phyloP scores from a whole-genome alignment of 2,329 filamentous ascomycete genomes.

The Nemania bipapillata region DNA sequence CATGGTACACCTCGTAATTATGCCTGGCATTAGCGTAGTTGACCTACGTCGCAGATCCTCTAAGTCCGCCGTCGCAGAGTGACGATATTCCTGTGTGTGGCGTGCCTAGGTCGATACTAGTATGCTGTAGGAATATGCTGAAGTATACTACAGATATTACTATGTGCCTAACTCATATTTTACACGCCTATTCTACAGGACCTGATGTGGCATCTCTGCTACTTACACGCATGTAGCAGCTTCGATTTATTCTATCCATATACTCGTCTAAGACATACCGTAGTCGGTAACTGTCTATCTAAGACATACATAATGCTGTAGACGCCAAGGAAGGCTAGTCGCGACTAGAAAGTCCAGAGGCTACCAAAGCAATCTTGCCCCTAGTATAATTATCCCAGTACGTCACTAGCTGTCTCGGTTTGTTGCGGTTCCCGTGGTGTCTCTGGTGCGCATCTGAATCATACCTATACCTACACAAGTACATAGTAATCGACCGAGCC shows the following conservation, averaged over 20 bases:
- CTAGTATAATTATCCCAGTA: neutral
- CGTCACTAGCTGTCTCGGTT: neutral
- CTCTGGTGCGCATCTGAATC: neutral
- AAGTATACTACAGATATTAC: neutral
- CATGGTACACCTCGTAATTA: neutral
- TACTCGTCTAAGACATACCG: too few species aligned
- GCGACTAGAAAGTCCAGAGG: neutral
- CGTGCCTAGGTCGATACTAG: too few species aligned
- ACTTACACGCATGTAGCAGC: too few species aligned
- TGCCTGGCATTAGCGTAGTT: neutral
- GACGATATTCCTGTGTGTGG: neutral
- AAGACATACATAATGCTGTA: too few species aligned
- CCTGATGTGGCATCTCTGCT: neutral
- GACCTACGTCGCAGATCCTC: slow-evolving; percentile 17
- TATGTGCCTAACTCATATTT: too few species aligned
- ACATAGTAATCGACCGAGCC: slow-evolving; percentile 19
- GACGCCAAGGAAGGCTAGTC: slow-evolving; percentile 3
- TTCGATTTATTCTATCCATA: too few species aligned
- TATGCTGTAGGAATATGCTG: neutral
- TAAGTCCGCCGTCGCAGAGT: neutral
- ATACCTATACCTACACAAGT: neutral
- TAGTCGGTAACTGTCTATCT: too few species aligned
- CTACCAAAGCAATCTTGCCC: neutral
- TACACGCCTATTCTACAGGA: too few species aligned
- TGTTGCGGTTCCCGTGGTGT: slow-evolving; percentile 21